A percentile compares a stretch with the other conserved stretches of the same genome.
Conservation (phyloP, 2,329 filamentous ascomycete genomes). For the Sarocladium brachiariae region DNA sequence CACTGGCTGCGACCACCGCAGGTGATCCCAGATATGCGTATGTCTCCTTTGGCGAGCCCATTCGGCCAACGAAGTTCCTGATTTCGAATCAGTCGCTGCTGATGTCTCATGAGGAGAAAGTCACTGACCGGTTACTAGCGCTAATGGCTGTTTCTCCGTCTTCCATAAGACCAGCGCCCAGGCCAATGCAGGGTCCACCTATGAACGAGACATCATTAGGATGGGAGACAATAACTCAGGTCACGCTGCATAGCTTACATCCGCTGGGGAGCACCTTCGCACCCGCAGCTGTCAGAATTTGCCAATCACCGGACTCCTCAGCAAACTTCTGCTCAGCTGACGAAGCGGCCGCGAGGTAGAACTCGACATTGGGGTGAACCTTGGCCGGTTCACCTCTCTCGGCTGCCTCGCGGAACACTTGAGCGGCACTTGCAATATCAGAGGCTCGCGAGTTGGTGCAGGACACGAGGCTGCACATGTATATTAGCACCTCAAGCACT, state of each 20-base stretch:
- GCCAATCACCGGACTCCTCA: slow-evolving; percentile 80
- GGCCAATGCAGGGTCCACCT: no score
- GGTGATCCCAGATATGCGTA: slow-evolving; percentile 84
- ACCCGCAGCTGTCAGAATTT: slow-evolving; percentile 73
- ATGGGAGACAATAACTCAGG: no score
- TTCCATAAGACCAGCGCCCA: no score
- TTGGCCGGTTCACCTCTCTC: slow-evolving; percentile 46
- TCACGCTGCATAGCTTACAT: slow-evolving; percentile 45
- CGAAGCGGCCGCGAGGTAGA: slow-evolving; percentile 89
- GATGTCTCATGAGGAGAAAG: not conserved
- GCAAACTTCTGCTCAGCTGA: slow-evolving; percentile 67
- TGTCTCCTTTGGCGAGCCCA: slow-evolving; percentile 54
- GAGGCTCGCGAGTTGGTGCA: slow-evolving; percentile 84
- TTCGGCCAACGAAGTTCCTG: slow-evolving; percentile 85
- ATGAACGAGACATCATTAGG: no score
- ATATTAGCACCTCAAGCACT: not conserved
- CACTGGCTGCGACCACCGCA: slow-evolving; percentile 87
- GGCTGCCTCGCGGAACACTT: slow-evolving; percentile 75
- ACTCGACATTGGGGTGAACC: slow-evolving; percentile 64
- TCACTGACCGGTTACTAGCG: not conserved
- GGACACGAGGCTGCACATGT: slow-evolving; percentile 51
- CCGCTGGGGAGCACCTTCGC: slow-evolving; percentile 63
- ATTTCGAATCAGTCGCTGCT: slow-evolving; percentile 54
- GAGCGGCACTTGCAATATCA: slow-evolving; percentile 74
- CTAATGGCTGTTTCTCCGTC: no score